Conservation (phyloP, 805 yeast species). For the Alloascoidea africana region DNA sequence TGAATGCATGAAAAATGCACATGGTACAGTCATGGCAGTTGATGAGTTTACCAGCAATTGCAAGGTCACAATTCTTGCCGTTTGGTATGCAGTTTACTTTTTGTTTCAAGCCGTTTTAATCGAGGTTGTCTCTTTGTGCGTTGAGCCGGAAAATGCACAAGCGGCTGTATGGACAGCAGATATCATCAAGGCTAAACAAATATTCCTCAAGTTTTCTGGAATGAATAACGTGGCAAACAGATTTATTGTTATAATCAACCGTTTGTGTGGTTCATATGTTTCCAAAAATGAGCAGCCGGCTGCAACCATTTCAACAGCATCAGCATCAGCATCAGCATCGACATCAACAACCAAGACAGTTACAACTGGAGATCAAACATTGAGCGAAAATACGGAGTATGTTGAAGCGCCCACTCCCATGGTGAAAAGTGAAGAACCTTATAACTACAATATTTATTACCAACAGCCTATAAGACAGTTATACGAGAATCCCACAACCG, state of each 20-base stretch:
- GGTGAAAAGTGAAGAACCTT: no score
- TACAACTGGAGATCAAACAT: no score
- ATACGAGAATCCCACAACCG: no score
- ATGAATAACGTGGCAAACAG: constrained; percentile 30
- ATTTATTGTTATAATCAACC: constrained; percentile 29
- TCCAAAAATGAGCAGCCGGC: no score
- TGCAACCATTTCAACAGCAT: no score
- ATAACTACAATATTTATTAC: no score
- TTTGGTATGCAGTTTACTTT: constrained; percentile 53
- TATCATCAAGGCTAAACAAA: constrained; percentile 25
- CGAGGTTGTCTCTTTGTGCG: constrained; percentile 36
- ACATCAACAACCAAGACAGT: background rate
- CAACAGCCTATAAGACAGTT: no score
- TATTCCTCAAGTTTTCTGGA: constrained; percentile 21
- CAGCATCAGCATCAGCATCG: background rate
- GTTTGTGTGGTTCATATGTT: constrained; percentile 14
- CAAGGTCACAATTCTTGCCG: constrained; percentile 21
- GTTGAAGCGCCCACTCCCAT: no score
- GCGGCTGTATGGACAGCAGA: constrained; percentile 28
- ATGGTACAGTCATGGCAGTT: constrained; percentile 35
- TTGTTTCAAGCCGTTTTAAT: constrained; percentile 48
- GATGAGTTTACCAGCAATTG: constrained; percentile 11
- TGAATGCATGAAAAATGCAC: constrained; percentile 35
- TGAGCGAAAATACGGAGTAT: no score
- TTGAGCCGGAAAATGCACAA: constrained; percentile 32